Evolutionary conservation across 2,329 filamentous ascomycete species (phyloP), one percentile per base, ranked within the genome.

Genomic region (Neocatenulostroma microsporum): DNA sequence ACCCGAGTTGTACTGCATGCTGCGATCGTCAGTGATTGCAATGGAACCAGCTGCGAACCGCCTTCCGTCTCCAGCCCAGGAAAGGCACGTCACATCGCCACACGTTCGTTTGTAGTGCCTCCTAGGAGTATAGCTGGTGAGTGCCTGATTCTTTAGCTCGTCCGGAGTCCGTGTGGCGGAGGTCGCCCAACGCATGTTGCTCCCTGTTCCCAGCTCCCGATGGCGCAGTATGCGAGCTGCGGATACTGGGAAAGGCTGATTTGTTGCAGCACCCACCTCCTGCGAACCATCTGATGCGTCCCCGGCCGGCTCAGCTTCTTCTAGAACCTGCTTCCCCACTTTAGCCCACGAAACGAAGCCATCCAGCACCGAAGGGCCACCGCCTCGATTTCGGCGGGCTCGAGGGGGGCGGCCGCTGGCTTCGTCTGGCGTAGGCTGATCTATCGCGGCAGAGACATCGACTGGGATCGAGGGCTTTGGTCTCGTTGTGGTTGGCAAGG

Each of bases 1-100:
- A 0, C 64, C 61, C 25, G 70, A 60, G 40, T 80, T 80, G 49
- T 80, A 80, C 26, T 74, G 68, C 67, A 75, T 73, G n/a, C 68
- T 73, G 30, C 67, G 58, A 3, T 62, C 53, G 45, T 78, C 74
- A 3, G 67, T 67, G 4, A 74, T 67, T 20, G 74, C 69, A 5
- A 73, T 69, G 4, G 74, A 70, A 2, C 74, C 76, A 8, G 69
- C 73, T 19, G 70, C 73, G 47, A 79, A 80, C 3, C 48, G 58
- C 2, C 63, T 63, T 2, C 73, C 70, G 51, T 74, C 62, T 2
- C 67, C 62, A 2, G 70, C 67, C 76, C 76, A 80, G 11, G 72
- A 67, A 3, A 78, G 55, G 8, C 66, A 64, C 21, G 71, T 63
- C 2, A 79, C 66, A 51, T 79, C 76, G 17, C 71, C 69, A 0